phyloP scores from a whole-genome alignment of 495 filamentous ascomycete species.

The Clavariopsis aquatica region DNA sequence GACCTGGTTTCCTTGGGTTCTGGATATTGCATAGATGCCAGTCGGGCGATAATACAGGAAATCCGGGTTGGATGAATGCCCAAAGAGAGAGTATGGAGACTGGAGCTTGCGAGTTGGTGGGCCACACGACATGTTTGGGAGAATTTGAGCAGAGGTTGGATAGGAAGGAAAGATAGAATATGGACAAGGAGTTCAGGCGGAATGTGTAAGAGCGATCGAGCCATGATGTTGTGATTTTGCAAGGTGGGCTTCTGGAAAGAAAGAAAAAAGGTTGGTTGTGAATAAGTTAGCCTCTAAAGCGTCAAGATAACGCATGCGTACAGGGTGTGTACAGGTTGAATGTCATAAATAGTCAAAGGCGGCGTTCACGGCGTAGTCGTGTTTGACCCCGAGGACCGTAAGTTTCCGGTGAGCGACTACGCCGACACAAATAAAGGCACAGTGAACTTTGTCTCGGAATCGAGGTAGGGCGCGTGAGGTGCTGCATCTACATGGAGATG shows the following conservation, averaged over 20 bases:
- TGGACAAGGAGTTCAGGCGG: constrained; percentile 38
- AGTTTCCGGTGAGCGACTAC: too few species aligned
- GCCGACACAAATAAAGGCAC: too few species aligned
- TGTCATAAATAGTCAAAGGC: too few species aligned
- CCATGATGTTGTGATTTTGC: constrained; percentile 15
- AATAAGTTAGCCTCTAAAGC: too few species aligned
- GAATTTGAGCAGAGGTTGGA: constrained; percentile 35
- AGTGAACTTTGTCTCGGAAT: too few species aligned
- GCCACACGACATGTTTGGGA: constrained; percentile 28
- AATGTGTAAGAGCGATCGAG: constrained; percentile 18
- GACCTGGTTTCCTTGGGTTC: constrained; percentile 9
- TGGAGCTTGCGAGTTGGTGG: constrained; percentile 30
- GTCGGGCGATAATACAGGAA: constrained; percentile 23
- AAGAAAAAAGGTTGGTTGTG: too few species aligned
- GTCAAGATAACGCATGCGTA: too few species aligned
- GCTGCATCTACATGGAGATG: too few species aligned
- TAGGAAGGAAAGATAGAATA: constrained; percentile 35
- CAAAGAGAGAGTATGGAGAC: constrained; percentile 36
- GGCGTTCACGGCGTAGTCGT: too few species aligned
- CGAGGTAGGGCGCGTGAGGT: too few species aligned
- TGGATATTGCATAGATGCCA: constrained; percentile 22
- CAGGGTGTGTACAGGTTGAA: too few species aligned
- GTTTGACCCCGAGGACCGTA: too few species aligned
- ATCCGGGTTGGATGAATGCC: constrained; percentile 35
- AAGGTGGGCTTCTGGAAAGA: neutral